A percentile compares a stretch with the other conserved stretches of the same genome.
Evolutionary conservation across 495 filamentous ascomycete genomes (phyloP).

Genomic region (Zalerion maritima): DNA sequence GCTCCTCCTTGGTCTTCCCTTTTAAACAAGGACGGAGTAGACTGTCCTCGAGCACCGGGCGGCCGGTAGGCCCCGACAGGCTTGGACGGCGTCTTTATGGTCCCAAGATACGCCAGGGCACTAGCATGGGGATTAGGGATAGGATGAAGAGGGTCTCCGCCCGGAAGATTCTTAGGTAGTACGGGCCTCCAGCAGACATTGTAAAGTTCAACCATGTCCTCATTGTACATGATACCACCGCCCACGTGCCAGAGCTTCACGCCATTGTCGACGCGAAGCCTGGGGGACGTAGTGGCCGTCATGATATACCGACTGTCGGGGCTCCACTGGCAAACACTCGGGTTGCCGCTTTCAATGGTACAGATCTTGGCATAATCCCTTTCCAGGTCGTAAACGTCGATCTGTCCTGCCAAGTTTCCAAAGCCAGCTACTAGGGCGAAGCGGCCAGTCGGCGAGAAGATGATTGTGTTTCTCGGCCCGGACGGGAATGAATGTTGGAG

Average conservation of each 20-base stretch:
- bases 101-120: conserved; percentile 67
- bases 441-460: conserved; percentile 85
- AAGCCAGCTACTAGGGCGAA: conserved; percentile 93
- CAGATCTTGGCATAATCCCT: conserved; percentile 80
- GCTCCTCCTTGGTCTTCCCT: conserved; percentile 94
- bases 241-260: conserved; percentile 89
- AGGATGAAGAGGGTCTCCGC: conserved; percentile 60
- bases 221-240: conserved; percentile 83
- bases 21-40: conserved; percentile 88
- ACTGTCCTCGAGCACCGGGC: conserved; percentile 81
- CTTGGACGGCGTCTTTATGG: conserved; percentile 82
- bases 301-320: conserved; percentile 90
- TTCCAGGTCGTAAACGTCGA: conserved; percentile 92
- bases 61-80: conserved; percentile 91
- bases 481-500: conserved; percentile 70
- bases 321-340: conserved; percentile 90
- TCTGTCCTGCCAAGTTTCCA: conserved; percentile 91
- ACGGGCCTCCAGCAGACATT: conserved; percentile 84
- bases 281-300: conserved; percentile 89
- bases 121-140: conserved; percentile 73
- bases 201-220: conserved; percentile 88
- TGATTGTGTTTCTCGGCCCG: conserved; percentile 80
- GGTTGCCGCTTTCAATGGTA: conserved; percentile 90
- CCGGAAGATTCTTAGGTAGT: conserved; percentile 38
- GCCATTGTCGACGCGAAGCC: conserved; percentile 91